A percentile compares a stretch with the other conserved stretches of the same genome.
These are phyloP conservation scores for Penicillium samsonianum DNA, from an alignment of 495 filamentous ascomycete genomes.

Conservation along the genomic window DNA sequence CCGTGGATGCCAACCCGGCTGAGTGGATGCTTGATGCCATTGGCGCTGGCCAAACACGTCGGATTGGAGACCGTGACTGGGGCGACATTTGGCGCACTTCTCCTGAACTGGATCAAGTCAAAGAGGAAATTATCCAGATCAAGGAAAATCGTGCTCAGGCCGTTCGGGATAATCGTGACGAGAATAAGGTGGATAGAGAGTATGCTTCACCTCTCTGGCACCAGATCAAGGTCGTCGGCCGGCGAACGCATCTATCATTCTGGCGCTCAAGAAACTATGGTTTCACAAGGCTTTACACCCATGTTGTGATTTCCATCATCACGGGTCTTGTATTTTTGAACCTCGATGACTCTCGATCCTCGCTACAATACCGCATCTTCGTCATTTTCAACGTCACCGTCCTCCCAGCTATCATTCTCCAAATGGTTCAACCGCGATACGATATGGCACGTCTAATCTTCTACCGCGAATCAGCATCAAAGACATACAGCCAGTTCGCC, in stretches of 20 bases:
- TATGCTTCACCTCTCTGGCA: conserved; percentile 74
- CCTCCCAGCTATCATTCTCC: conserved; percentile 72
- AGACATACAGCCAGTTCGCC: conserved; percentile 74
- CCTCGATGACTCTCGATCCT: conserved; percentile 65
- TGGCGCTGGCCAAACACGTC: conserved; percentile 72
- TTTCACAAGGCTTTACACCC: conserved; percentile 76
- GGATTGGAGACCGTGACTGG: conserved; percentile 77
- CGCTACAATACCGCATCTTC: conserved; percentile 78
- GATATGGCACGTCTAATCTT: conserved; percentile 72
- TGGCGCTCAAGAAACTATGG: conserved; percentile 77
- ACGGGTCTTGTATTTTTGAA: conserved; percentile 73
- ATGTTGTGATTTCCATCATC: conserved; percentile 69
- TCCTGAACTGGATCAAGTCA: conserved; percentile 66
- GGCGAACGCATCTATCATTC: conserved; percentile 64
- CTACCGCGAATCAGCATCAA: conserved; percentile 75
- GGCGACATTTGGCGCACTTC: conserved; percentile 74
- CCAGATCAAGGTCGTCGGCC: conserved; percentile 67
- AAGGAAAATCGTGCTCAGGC: conserved; percentile 59
- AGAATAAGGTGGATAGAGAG: conserved; percentile 54
- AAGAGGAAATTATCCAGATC: conserved; percentile 66
- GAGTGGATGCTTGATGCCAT: conserved; percentile 90
- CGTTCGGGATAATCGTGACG: conserved; percentile 37
- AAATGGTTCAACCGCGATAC: conserved; percentile 77
- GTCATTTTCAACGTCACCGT: conserved; percentile 82
- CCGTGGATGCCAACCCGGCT: conserved; percentile 69